Evolutionary conservation across 1,284 basidiomycete genomes (phyloP).

Genomic region (Ceratobasidium sp.): DNA sequence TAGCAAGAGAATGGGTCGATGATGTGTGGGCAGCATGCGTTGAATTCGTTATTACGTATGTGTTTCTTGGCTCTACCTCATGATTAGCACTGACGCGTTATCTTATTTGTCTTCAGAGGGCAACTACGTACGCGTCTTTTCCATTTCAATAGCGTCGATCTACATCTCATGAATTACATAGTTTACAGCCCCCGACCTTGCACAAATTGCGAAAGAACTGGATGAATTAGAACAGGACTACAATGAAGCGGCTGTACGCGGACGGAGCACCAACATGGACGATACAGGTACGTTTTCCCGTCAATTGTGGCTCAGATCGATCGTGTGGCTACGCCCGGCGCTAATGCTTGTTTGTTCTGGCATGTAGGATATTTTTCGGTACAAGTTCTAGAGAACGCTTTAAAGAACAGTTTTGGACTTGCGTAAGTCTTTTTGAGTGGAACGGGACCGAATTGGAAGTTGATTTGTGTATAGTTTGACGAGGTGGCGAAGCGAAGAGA

Average conservation of each 20-base stretch:
- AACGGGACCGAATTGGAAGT: neutral
- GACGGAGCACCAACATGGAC: constrained; percentile 85
- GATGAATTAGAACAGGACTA: constrained; percentile 65
- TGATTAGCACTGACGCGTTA: neutral
- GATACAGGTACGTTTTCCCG: constrained; percentile 73
- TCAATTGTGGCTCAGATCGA: constrained; percentile 45
- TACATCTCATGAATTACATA: constrained; percentile 54
- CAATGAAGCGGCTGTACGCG: constrained; percentile 59
- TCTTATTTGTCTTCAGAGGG: constrained; percentile 65
- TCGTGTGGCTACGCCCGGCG: constrained; percentile 48
- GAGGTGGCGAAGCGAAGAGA: constrained; percentile 87
- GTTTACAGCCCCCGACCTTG: constrained; percentile 90
- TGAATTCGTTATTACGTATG: constrained; percentile 83
- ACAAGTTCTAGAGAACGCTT: constrained; percentile 82
- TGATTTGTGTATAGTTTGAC: constrained; percentile 64
- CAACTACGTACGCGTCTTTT: constrained; percentile 68
- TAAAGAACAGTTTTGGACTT: constrained; percentile 82
- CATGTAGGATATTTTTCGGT: constrained; percentile 85
- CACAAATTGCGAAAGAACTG: constrained; percentile 78
- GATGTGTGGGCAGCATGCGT: constrained; percentile 88
- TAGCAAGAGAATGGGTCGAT: constrained; percentile 80
- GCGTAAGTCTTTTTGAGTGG: constrained; percentile 64
- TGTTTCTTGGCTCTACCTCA: constrained; percentile 40
- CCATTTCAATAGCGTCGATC: constrained; percentile 28
- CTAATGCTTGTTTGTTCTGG: constrained; percentile 38